A percentile compares a stretch with the other conserved stretches of the same genome.
Conservation (phyloP, 2,329 filamentous ascomycete genomes). For the Beauveria varroae region DNA sequence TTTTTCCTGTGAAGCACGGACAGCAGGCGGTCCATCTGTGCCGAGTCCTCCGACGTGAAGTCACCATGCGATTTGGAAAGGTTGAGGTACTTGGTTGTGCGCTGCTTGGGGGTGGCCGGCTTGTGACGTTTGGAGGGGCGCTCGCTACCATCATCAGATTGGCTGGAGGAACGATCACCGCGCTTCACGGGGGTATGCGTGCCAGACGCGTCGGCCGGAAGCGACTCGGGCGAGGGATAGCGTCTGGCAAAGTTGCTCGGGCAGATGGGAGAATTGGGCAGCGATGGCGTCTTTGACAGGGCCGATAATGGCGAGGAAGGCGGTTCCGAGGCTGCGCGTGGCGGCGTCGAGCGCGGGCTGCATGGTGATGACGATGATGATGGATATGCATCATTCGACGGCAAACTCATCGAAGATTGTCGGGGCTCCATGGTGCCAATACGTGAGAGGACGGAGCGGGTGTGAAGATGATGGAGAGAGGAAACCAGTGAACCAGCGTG, state of each 20-base stretch:
- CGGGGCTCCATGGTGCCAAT: slow-evolving; percentile 7
- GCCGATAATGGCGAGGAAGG: slow-evolving; percentile 48
- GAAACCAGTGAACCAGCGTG: background rate
- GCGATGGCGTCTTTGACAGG: slow-evolving; percentile 45
- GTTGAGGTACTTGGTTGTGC: slow-evolving; percentile 77
- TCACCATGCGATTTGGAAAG: slow-evolving; percentile 47
- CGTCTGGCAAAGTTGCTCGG: slow-evolving; percentile 36
- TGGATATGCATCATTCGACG: slow-evolving; percentile 18
- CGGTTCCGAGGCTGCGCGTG: slow-evolving; percentile 25
- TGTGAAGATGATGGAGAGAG: background rate
- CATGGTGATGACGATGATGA: slow-evolving; percentile 3
- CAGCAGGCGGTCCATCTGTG: slow-evolving; percentile 63
- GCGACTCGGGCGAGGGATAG: slow-evolving; percentile 40
- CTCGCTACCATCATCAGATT: slow-evolving; percentile 38
- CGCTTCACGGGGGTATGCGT: slow-evolving; percentile 44
- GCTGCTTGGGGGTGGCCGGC: slow-evolving; percentile 48
- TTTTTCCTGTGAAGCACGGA: slow-evolving; percentile 76
- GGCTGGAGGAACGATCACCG: slow-evolving; percentile 22
- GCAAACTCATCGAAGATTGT: background rate
- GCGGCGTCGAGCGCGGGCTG: slow-evolving; percentile 22
- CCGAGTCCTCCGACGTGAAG: slow-evolving; percentile 34
- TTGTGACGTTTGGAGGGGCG: slow-evolving; percentile 67
- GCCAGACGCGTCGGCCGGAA: slow-evolving; percentile 36
- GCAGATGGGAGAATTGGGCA: slow-evolving; percentile 37
- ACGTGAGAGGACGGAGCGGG: background rate